Evolutionary conservation across 2,329 filamentous ascomycete genomes (phyloP), one percentile per base, ranked within the genome.

Genomic region (Hypoxylon sp.): DNA sequence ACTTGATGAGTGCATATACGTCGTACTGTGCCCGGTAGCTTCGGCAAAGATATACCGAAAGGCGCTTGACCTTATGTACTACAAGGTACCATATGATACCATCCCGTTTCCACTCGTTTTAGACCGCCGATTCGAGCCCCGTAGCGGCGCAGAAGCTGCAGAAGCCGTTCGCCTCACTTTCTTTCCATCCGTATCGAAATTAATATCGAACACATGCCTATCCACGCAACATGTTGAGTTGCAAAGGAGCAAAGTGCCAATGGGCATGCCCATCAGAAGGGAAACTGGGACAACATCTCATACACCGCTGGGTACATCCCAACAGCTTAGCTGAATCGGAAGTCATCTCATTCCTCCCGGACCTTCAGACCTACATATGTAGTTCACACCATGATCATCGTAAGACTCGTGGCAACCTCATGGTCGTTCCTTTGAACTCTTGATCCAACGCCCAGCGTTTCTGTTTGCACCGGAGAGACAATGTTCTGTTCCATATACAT

Each of bases 131-230:
- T 69, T 66, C 63, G 60, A 69, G 60, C 67, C 67, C 67, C 67
- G 67, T 67, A 46, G 45, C 54, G 45, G 54, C 54, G 54, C 27
- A 39, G 30, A 47, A 47, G 43, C 37, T 54, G 45, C 45, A 41
- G 37, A 63, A 58, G 63, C 63, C 32, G 67, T 54, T 69, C 67
- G 67, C 67, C 67, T 69, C 67, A 69, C 67, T 69, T 69, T 68
- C 56, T 57, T 58, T 59, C 45, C 48, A 62, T 60, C 63, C 63
- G 55, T 58, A 45, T 51, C 30, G 61, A 66, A 66, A 67, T 67
- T 66, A 66, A 68, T 68, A 68, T 68, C 63, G 59, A 63, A 51
- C 66, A 60, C 66, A 69, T 69, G 66, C 59, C 66, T 52, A 63
- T 64, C 63, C 63, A 68, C 56, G 63, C 63, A 57, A 32, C 51